These are phyloP conservation scores for Microdochium paspali DNA, from an alignment of 2,329 filamentous ascomycete genomes.

Conservation along the genomic window DNA sequence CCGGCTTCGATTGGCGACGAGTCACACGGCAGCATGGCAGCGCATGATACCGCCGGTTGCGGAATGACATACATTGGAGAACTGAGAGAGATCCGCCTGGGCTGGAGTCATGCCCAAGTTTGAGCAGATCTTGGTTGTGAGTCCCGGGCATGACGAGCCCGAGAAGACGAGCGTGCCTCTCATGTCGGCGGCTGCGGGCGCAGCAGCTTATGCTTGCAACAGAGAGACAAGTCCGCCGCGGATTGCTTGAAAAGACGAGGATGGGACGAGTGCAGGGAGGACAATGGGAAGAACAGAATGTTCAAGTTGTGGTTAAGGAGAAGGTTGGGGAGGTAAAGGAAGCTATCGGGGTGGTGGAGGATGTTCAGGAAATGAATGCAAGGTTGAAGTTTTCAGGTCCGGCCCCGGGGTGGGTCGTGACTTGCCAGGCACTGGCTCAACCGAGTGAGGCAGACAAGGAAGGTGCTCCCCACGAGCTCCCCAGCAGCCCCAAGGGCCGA, in stretches of 20 bases:
- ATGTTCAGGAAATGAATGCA: neutral
- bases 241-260: conserved; percentile 1
- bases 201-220: neutral
- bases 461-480: neutral
- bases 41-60: neutral
- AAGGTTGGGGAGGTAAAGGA: neutral
- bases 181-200: conserved; percentile 28
- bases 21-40: neutral
- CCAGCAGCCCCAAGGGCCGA: too few species aligned
- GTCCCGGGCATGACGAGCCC: conserved; percentile 56
- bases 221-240: conserved; percentile 4
- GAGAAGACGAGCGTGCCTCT: conserved; percentile 60
- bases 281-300: neutral
- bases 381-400: conserved; percentile 6
- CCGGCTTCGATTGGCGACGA: neutral
- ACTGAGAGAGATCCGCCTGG: conserved; percentile 57
- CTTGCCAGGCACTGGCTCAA: neutral
- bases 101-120: conserved; percentile 58
- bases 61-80: conserved; percentile 51
- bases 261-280: conserved; percentile 1
- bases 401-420: neutral
- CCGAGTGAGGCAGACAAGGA: neutral
- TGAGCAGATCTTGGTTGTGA: conserved; percentile 58
- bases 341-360: neutral
- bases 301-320: neutral